Percentiles rank a stretch among this genome's conserved stretches.
These are phyloP conservation scores for Rehmannia glutinosa DNA, from an alignment of 257 asterid species.

Conservation along the genomic window DNA sequence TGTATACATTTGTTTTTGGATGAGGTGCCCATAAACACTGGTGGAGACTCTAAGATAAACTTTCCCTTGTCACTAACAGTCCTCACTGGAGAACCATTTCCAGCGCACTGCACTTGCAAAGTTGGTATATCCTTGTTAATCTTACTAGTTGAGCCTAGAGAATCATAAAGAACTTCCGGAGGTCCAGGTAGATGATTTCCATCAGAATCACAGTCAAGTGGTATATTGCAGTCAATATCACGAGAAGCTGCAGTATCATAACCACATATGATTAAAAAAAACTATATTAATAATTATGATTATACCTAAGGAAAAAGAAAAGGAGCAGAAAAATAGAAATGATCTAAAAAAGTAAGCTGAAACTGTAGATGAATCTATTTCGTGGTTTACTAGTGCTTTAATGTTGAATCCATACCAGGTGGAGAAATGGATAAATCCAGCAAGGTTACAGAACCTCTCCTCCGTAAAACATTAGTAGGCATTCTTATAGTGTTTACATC, in stretches of 20 bases:
- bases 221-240: conserved; percentile 43
- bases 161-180: conserved; percentile 14
- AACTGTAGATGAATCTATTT: background rate
- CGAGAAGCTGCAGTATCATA: conserved; percentile 31
- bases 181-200: conserved; percentile 15
- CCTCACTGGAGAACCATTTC: conserved; percentile 20
- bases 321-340: background rate
- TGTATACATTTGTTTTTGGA: conserved; percentile 36
- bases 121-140: conserved; percentile 20
- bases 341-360: background rate
- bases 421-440: conserved; percentile 33
- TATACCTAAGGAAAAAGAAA: background rate
- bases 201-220: conserved; percentile 29
- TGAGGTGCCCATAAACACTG: conserved; percentile 11
- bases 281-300: background rate
- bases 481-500: conserved; percentile 12
- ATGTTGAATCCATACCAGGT: conserved; percentile 33
- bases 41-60: conserved; percentile 18
- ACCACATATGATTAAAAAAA: background rate
- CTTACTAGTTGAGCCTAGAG: conserved; percentile 21
- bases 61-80: conserved; percentile 30
- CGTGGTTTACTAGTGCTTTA: no score
- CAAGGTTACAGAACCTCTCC: conserved; percentile 9
- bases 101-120: conserved; percentile 18
- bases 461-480: conserved; percentile 10